phyloP scores from a whole-genome alignment of 306 rosid species.

The Delonix regia region DNA sequence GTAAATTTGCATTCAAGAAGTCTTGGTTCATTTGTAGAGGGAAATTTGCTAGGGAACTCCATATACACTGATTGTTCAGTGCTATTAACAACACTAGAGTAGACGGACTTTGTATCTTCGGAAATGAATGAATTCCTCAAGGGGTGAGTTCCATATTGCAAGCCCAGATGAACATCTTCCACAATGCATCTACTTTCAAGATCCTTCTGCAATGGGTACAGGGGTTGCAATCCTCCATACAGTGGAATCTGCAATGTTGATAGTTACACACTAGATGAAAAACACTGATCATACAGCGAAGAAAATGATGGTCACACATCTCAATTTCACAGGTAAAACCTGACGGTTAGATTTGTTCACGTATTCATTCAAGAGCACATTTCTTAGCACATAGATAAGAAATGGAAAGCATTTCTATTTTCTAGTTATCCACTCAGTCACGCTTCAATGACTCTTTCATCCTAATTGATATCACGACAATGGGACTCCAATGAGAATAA shows the following conservation, averaged over 20 bases:
- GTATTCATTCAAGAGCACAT: not conserved
- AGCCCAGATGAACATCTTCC: slow-evolving; percentile 49
- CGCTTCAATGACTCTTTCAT: not conserved
- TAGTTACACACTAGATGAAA: slow-evolving; percentile 8
- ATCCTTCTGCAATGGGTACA: slow-evolving; percentile 64
- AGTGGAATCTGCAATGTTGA: slow-evolving; percentile 60
- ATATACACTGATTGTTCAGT: slow-evolving; percentile 34
- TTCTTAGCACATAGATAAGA: not conserved
- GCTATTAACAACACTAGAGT: slow-evolving; percentile 33
- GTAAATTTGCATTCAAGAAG: slow-evolving; percentile 38
- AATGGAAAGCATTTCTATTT: not conserved
- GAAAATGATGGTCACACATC: not conserved
- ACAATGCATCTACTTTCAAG: slow-evolving; percentile 45
- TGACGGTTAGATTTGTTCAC: not conserved
- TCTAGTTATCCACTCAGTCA: not conserved
- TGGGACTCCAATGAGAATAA: not conserved
- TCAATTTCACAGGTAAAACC: not conserved
- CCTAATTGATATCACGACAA: not conserved
- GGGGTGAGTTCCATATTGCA: slow-evolving; percentile 52
- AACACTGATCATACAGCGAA: not conserved
- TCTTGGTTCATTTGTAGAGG: slow-evolving; percentile 41
- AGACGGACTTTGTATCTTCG: slow-evolving; percentile 51
- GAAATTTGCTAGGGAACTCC: slow-evolving; percentile 31
- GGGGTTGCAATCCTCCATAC: slow-evolving; percentile 59
- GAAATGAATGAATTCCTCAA: slow-evolving; percentile 49